Conservation (phyloP, 768 basidiomycete genomes). For the Agrocybe praecox region DNA sequence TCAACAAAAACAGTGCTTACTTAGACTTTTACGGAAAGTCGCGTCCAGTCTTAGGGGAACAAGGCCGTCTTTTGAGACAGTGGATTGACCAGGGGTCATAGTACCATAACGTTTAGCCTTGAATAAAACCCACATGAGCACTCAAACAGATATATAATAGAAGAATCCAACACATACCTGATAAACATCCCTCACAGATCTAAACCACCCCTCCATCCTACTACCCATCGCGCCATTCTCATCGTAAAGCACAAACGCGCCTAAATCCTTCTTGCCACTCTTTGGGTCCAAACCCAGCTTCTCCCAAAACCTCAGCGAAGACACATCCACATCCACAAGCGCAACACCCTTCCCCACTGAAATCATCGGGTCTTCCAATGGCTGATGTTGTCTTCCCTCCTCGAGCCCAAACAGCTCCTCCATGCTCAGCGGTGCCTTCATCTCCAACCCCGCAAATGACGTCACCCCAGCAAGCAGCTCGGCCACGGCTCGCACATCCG, state of each 20-base stretch:
- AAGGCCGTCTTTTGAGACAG: constrained; percentile 52
- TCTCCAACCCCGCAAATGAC: constrained; percentile 16
- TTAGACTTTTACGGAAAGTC: constrained; percentile 66
- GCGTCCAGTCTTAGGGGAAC: constrained; percentile 65
- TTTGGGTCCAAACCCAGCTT: constrained; percentile 76
- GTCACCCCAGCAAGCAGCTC: background rate
- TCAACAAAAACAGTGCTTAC: constrained; percentile 33
- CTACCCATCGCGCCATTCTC: constrained; percentile 49
- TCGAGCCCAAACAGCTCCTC: constrained; percentile 39
- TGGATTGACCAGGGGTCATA: constrained; percentile 53
- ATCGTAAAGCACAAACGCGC: constrained; percentile 61
- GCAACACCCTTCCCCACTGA: constrained; percentile 69
- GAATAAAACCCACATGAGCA: constrained; percentile 3
- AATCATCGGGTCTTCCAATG: constrained; percentile 58
- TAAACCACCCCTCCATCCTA: constrained; percentile 64
- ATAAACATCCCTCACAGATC: constrained; percentile 53
- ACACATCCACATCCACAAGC: constrained; percentile 67
- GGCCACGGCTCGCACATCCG: background rate
- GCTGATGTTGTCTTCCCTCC: constrained; percentile 15
- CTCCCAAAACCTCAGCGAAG: constrained; percentile 84
- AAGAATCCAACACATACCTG: constrained; percentile 43
- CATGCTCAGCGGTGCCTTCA: constrained; percentile 45
- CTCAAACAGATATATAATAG: background rate
- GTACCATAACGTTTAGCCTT: constrained; percentile 67
- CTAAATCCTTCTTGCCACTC: constrained; percentile 71